These are phyloP conservation scores for Pythium chondricola DNA, from an alignment of 352 stramenopile genomes.

Conservation along the genomic window DNA sequence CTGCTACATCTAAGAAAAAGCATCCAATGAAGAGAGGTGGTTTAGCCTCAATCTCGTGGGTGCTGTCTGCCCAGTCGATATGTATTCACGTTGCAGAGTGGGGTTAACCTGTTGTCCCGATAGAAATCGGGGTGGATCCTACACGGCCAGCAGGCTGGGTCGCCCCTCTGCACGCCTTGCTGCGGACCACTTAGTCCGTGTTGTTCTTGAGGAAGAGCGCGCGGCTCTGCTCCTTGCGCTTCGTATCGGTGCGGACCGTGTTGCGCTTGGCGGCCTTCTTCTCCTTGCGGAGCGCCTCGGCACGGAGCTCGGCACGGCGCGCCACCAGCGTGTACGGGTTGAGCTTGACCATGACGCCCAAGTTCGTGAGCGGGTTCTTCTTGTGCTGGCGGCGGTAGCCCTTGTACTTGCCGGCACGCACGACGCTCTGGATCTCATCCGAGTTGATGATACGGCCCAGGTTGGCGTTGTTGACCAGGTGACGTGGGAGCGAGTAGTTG, in stretches of 20 bases:
- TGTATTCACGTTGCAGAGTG: neutral
- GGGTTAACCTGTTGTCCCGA: neutral
- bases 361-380: constrained; percentile 97
- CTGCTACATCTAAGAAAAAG: constrained; percentile 6
- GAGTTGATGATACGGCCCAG: constrained; percentile 99
- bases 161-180: too few species aligned
- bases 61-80: neutral
- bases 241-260: constrained; percentile 70
- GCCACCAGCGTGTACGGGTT: constrained; percentile 95
- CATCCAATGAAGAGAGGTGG: neutral
- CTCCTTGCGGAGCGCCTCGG: constrained; percentile 80
- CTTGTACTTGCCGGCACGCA: constrained; percentile 92
- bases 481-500: constrained; percentile 90
- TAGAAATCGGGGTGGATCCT: too few species aligned
- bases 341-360: constrained; percentile 94
- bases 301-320: constrained; percentile 84
- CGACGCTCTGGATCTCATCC: constrained; percentile 96
- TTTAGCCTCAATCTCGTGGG: constrained; percentile 9
- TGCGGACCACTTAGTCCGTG: constrained; percentile 51
- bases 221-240: constrained; percentile 70
- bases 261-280: constrained; percentile 90
- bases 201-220: constrained; percentile 79
- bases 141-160: too few species aligned
- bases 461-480: constrained; percentile 97
- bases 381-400: constrained; percentile 91